Conservation (phyloP, 805 yeast genomes). For the Candida fluviatilis region DNA sequence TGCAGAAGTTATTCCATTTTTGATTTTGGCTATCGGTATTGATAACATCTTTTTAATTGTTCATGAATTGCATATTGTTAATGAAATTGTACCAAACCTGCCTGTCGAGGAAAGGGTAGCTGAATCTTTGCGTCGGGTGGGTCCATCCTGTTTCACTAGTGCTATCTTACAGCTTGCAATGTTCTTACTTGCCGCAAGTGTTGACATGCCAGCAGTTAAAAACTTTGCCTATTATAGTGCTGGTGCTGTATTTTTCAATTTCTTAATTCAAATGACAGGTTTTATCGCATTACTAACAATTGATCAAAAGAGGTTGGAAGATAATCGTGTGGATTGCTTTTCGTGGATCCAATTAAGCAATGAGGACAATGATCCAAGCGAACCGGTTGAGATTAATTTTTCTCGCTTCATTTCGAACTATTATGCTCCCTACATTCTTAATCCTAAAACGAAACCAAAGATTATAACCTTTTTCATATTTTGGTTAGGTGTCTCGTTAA, state of each 20-base stretch:
- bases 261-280: conserved; percentile 73
- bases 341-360: conserved; percentile 45
- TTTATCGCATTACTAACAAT: conserved; percentile 69
- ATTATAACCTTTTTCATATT: conserved; percentile 52
- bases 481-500: conserved; percentile 66
- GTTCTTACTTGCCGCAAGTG: conserved; percentile 72
- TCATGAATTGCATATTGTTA: conserved; percentile 65
- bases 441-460: conserved; percentile 40
- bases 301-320: conserved; percentile 61
- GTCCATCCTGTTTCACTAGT: conserved; percentile 82
- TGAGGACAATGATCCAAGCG: conserved; percentile 4
- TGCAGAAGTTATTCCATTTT: conserved; percentile 94
- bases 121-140: conserved; percentile 64
- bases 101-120: conserved; percentile 57
- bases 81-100: conserved; percentile 34
- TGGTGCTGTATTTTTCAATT: conserved; percentile 75
- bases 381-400: conserved; percentile 18
- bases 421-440: conserved; percentile 60
- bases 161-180: conserved; percentile 76
- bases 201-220: conserved; percentile 93
- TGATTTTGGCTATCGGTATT: conserved; percentile 92
- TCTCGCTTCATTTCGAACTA: conserved; percentile 36
- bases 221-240: conserved; percentile 92
- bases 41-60: conserved; percentile 87
- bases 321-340: conserved; percentile 54